These are phyloP conservation scores for Russula compacta DNA, from an alignment of 768 basidiomycete species.

Conservation along the genomic window DNA sequence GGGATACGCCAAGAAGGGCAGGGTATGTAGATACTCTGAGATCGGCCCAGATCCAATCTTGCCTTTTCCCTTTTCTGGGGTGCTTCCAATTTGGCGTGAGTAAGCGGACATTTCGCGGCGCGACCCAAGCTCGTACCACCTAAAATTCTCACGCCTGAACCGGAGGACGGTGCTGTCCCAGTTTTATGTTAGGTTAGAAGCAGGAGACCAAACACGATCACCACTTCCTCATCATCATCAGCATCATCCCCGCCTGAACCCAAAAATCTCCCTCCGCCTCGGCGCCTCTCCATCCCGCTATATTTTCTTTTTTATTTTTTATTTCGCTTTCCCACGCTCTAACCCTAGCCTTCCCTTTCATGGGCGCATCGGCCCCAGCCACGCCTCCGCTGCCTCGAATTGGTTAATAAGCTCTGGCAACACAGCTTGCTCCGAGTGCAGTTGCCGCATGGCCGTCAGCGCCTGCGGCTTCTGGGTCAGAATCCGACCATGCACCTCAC, in stretches of 20 bases:
- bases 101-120: conserved; percentile 25
- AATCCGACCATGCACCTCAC: conserved; percentile 5
- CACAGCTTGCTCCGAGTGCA: conserved; percentile 76
- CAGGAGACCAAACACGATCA: conserved; percentile 8
- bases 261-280: background rate
- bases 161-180: background rate
- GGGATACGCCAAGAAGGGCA: conserved; percentile 20
- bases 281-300: conserved; percentile 15
- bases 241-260: background rate
- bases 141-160: background rate
- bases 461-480: conserved; percentile 38
- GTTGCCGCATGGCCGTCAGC: conserved; percentile 80
- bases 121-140: conserved; percentile 1
- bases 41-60: conserved; percentile 18
- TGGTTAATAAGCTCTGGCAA: conserved; percentile 84
- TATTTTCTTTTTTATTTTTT: conserved; percentile 1
- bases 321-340: conserved; percentile 2
- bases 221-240: background rate
- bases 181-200: background rate
- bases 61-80: conserved; percentile 2
- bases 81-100: conserved; percentile 16
- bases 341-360: conserved; percentile 31
- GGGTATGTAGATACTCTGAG: conserved; percentile 9
- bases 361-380: conserved; percentile 87
- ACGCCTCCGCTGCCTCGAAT: conserved; percentile 92